Evolutionary conservation across 2,329 filamentous ascomycete species (phyloP), one percentile per base, ranked within the genome.

Genomic region (Aspergillus luchuensis): DNA sequence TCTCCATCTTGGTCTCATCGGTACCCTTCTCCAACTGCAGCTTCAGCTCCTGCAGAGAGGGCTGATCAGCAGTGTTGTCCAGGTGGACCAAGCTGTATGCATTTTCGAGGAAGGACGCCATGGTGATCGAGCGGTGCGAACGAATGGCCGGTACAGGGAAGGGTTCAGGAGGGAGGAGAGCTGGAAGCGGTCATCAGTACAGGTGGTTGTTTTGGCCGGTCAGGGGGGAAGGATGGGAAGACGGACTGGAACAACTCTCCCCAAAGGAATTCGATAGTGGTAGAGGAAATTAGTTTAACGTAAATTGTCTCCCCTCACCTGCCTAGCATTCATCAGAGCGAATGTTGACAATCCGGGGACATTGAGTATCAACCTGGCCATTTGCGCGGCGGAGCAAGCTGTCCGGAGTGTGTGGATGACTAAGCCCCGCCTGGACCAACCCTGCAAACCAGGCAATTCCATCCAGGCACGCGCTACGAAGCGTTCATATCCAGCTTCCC

Each of bases 1-100:
- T 97, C 68, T 97, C 92, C 77, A 94, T 84, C 84, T 97, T 97
- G 73, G 86, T 88, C 79, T 97, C 92, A 78, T 97, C 93, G 63
- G 86, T 94, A 69, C 92, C 92, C 82, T 96, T 97, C 81, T 97
- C 93, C 70, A 97, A 84, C 83, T 96, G 91, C 71, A 88, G 92
- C 80, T 92, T 92, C 80, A 99, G 85, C 77, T 99, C 95, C 74
- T 92, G 91, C 78, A 95, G 84, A 64, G 90, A 88, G 60, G 95
- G 94, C 72, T 96, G 89, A 78, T 98, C 95, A 69, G 93, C 91
- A 65, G 92, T 86, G 84, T 97, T 98, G 87, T 99, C 95, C 86
- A 95, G 89, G 80, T 97, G 93, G 80, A 99, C 92, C 81, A 99
- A 82, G 80, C 92, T 97, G 85, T 98, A 99, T 67, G 95, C 87